Evolutionary conservation across 306 rosid genomes (phyloP).

Genomic region (Trifolium dubium): DNA sequence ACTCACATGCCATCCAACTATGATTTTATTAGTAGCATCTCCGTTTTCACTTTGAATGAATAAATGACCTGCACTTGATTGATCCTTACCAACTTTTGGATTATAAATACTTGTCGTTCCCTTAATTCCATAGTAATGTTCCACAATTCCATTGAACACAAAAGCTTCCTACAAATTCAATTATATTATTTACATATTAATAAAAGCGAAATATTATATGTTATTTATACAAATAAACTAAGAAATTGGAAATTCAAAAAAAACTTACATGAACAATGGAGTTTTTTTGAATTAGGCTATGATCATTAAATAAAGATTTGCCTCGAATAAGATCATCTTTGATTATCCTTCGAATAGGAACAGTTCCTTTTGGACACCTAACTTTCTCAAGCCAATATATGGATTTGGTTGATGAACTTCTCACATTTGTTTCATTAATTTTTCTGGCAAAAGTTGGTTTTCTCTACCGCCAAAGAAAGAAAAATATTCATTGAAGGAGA

Average conservation of each 20-base stretch:
- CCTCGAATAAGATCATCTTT: constrained; percentile 2
- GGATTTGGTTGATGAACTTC: neutral
- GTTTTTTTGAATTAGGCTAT: neutral
- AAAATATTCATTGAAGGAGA: neutral
- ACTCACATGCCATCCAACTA: too few species aligned
- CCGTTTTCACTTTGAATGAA: too few species aligned
- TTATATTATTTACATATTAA: too few species aligned
- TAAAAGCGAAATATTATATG: too few species aligned
- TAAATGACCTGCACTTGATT: too few species aligned
- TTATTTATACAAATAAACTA: too few species aligned
- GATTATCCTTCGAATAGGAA: constrained; percentile 31
- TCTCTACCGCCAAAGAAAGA: neutral
- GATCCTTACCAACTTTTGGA: too few species aligned
- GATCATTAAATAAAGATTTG: neutral
- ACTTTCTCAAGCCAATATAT: neutral
- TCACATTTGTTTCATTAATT: neutral
- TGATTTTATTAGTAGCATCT: too few species aligned
- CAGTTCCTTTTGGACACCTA: neutral
- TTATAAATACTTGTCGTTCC: too few species aligned
- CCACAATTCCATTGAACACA: too few species aligned
- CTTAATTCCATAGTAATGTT: too few species aligned
- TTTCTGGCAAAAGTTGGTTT: constrained; percentile 13
- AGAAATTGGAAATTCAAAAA: neutral
- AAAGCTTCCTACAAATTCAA: too few species aligned
- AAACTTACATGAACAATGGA: neutral